Conservation (phyloP, 2,329 filamentous ascomycete species). For the Mollisiaceae sp. region DNA sequence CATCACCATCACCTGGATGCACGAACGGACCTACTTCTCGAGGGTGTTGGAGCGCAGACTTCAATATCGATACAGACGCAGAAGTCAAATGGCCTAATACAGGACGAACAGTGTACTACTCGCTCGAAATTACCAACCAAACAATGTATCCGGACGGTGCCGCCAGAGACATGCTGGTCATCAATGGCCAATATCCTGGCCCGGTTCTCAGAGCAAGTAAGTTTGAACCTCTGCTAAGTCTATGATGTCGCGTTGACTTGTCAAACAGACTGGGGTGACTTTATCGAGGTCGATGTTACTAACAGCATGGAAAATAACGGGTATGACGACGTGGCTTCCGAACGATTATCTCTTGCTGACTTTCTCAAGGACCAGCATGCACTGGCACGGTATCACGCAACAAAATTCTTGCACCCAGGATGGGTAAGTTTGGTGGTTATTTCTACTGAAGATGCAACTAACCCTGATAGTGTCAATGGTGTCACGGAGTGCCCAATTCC, state of each 20-base stretch:
- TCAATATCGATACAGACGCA: slow-evolving; percentile 23
- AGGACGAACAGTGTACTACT: slow-evolving; percentile 22
- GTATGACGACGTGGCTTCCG: slow-evolving; percentile 30
- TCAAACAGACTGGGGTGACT: slow-evolving; percentile 40
- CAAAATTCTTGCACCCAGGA: slow-evolving; percentile 49
- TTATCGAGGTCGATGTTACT: slow-evolving; percentile 65
- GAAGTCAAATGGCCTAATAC: slow-evolving; percentile 24
- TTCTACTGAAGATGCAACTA: slow-evolving; percentile 46
- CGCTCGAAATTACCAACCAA: slow-evolving; percentile 24
- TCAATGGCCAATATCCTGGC: slow-evolving; percentile 44
- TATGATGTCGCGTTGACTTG: not conserved
- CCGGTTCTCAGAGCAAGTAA: slow-evolving; percentile 40
- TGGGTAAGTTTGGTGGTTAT: slow-evolving; percentile 42
- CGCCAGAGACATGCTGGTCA: slow-evolving; percentile 56
- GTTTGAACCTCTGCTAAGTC: not conserved
- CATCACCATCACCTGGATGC: slow-evolving; percentile 12
- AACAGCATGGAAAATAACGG: slow-evolving; percentile 63
- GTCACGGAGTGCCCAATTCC: slow-evolving; percentile 69
- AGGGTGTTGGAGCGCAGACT: slow-evolving; percentile 22
- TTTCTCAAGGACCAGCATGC: slow-evolving; percentile 43
- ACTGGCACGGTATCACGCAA: slow-evolving; percentile 56
- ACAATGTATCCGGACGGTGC: slow-evolving; percentile 46
- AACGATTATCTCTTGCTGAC: slow-evolving; percentile 29
- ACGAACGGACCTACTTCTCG: slow-evolving; percentile 18
- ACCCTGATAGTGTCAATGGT: slow-evolving; percentile 49